phyloP scores from a whole-genome alignment of 768 basidiomycete species.

The Tulasnella calospora region DNA sequence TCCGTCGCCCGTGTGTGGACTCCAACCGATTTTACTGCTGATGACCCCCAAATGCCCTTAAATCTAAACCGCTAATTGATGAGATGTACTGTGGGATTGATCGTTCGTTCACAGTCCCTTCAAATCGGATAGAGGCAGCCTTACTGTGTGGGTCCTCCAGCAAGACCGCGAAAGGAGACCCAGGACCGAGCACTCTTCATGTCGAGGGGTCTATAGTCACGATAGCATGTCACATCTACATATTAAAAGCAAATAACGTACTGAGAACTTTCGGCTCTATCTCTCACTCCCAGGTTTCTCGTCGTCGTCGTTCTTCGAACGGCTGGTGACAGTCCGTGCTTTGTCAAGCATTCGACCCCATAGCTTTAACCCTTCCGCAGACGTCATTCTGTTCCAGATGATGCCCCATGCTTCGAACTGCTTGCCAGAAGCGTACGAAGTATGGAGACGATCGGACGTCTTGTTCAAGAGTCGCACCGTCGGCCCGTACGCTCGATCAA shows the following conservation, averaged over 20 bases:
- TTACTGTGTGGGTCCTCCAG: background rate
- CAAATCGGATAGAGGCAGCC: background rate
- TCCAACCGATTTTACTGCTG: background rate
- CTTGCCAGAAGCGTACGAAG: constrained; percentile 14
- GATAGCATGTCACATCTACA: background rate
- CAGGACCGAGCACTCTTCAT: background rate
- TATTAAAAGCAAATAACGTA: background rate
- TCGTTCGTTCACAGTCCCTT: background rate
- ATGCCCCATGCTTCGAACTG: constrained; percentile 18
- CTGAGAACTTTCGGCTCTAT: background rate
- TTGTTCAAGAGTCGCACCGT: background rate
- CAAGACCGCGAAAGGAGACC: background rate
- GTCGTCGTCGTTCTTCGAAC: constrained; percentile 5
- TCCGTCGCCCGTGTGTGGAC: background rate
- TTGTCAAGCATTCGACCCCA: constrained; percentile 6
- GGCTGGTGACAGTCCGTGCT: background rate
- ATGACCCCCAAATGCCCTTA: background rate
- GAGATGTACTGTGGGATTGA: background rate
- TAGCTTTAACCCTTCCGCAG: background rate
- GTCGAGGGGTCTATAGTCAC: background rate
- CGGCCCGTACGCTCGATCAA: constrained; percentile 7
- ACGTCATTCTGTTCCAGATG: constrained; percentile 18
- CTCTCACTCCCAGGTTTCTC: background rate
- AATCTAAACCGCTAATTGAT: background rate
- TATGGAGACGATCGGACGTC: background rate